Percentiles rank a stretch among this genome's conserved stretches.
phyloP scores from a whole-genome alignment of 2,329 filamentous ascomycete species.

The Colletotrichum plurivorum region DNA sequence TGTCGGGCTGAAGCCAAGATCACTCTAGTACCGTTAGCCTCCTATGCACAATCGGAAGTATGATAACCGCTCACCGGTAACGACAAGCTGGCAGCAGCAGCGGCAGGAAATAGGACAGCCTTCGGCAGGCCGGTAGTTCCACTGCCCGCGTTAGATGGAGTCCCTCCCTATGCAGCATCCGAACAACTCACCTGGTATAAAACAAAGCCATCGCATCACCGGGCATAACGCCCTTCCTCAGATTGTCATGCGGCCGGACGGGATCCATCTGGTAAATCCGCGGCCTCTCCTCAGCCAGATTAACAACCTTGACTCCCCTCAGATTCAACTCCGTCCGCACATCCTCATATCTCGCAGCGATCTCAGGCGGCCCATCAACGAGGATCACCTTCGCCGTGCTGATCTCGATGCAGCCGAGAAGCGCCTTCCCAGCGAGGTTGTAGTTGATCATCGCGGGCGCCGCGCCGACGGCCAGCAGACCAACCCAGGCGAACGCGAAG shows the following conservation, averaged over 20 bases:
- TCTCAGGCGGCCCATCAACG: constrained; percentile 69
- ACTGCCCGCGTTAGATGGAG: constrained; percentile 49
- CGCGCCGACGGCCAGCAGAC: constrained; percentile 74
- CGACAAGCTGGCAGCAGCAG: constrained; percentile 50
- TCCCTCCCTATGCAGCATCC: accelerated
- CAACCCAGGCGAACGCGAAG: constrained; percentile 77
- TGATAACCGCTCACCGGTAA: neutral
- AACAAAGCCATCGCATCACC: constrained; percentile 74
- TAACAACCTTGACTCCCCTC: constrained; percentile 67
- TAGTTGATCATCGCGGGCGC: constrained; percentile 81
- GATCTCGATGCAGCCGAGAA: constrained; percentile 76
- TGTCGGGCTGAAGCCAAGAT: neutral
- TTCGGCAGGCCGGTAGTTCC: constrained; percentile 85
- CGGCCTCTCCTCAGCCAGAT: constrained; percentile 54
- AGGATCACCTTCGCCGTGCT: constrained; percentile 69
- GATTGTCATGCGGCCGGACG: constrained; percentile 67
- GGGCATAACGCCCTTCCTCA: constrained; percentile 65
- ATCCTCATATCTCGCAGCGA: constrained; percentile 70
- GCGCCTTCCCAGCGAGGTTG: constrained; percentile 73
- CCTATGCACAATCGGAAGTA: neutral
- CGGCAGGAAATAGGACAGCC: constrained; percentile 73
- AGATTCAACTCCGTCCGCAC: constrained; percentile 65
- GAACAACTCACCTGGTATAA: constrained; percentile 66
- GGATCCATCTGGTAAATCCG: constrained; percentile 62
- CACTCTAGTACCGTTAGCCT: constrained; percentile 7